phyloP scores from a whole-genome alignment of 2,329 filamentous ascomycete species.

The Leptographium wingfieldii region DNA sequence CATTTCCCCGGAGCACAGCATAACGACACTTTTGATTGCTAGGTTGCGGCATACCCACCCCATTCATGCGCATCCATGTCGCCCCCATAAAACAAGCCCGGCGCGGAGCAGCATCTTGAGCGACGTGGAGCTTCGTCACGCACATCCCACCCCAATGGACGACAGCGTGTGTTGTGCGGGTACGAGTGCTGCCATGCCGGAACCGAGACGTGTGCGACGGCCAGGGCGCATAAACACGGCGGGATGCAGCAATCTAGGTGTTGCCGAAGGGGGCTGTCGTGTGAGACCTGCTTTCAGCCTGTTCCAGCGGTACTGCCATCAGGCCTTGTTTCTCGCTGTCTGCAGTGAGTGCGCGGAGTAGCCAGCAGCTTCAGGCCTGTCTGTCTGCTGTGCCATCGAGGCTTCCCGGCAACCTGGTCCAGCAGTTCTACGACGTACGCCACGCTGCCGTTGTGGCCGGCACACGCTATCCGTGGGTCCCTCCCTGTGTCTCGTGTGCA shows the following conservation, averaged over 20 bases:
- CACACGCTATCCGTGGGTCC: neutral
- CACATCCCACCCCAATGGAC: slow-evolving; percentile 2
- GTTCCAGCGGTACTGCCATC: no score
- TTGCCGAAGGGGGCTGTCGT: slow-evolving; percentile 12
- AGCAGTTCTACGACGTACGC: neutral
- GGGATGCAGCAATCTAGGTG: slow-evolving; percentile 21
- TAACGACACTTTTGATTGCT: slow-evolving; percentile 36
- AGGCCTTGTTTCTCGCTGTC: no score
- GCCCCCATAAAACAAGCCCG: slow-evolving; percentile 7
- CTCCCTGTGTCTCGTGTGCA: neutral
- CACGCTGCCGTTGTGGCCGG: neutral
- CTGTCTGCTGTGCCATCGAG: neutral
- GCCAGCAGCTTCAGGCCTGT: no score
- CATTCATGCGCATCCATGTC: slow-evolving; percentile 30
- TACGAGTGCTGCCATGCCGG: neutral
- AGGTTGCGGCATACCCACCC: slow-evolving; percentile 31
- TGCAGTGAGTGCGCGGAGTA: no score
- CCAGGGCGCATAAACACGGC: neutral
- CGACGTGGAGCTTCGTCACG: neutral
- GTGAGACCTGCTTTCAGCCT: no score
- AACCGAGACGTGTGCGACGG: neutral
- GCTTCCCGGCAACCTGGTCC: neutral
- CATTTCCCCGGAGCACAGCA: slow-evolving; percentile 19
- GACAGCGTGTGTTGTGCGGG: neutral
- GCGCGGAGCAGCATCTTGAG: no score